Percentiles rank a stretch among this genome's conserved stretches.
Evolutionary conservation across 2,329 filamentous ascomycete species (phyloP).

Genomic region (Hysterium pulicare): DNA sequence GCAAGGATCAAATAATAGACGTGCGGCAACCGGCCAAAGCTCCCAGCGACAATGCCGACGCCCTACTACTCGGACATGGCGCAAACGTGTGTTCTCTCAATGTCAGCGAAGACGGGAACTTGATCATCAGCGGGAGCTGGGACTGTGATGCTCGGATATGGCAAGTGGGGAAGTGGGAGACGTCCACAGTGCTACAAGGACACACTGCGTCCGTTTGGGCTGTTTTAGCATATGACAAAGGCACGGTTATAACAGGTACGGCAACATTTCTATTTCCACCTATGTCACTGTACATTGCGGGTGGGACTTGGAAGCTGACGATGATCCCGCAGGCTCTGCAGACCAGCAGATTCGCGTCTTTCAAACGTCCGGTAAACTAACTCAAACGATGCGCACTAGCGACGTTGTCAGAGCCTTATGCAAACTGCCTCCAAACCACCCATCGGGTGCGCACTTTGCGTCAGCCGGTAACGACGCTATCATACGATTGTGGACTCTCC

Average conservation of each 20-base stretch:
- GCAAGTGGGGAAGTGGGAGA: conserved; percentile 82
- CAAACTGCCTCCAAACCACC: conserved; percentile 69
- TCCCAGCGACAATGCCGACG: conserved; percentile 74
- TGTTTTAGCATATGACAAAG: conserved; percentile 77
- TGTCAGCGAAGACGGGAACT: conserved; percentile 66
- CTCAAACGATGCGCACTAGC: conserved; percentile 65
- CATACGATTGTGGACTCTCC: conserved; percentile 81
- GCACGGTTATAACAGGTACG: conserved; percentile 71
- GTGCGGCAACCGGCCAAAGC: conserved; percentile 69
- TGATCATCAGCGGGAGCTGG: conserved; percentile 90
- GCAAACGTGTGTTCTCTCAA: conserved; percentile 88
- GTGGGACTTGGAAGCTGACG: conserved; percentile 8
- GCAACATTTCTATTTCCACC: neutral
- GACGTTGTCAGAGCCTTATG: conserved; percentile 86
- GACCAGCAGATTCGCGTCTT: conserved; percentile 88
- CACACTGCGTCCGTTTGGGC: conserved; percentile 86
- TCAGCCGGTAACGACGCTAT: conserved; percentile 91
- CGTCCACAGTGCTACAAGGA: conserved; percentile 65
- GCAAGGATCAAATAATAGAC: conserved; percentile 90
- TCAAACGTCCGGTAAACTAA: conserved; percentile 60
- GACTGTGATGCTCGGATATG: conserved; percentile 85
- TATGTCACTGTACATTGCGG: conserved; percentile 1
- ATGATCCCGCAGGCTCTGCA: conserved; percentile 61
- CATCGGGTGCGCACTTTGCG: conserved; percentile 85
- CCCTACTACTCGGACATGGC: conserved; percentile 79